Percentiles rank a stretch among this genome's conserved stretches.
Conservation (phyloP, 805 yeast genomes). For the Danielia oregonensis region DNA sequence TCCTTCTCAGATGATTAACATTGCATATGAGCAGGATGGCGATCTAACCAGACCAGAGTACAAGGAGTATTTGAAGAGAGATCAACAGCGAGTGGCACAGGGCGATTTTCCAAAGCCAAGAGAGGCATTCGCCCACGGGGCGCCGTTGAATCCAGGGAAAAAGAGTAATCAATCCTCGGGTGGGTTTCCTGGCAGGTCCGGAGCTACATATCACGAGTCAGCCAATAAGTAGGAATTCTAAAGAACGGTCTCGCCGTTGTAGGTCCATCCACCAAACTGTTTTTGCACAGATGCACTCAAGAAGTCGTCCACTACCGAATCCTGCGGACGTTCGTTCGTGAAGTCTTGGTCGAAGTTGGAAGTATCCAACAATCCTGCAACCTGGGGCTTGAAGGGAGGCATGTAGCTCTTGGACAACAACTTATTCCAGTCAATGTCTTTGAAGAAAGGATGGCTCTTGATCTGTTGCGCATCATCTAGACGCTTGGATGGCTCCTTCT, state of each 20-base stretch:
- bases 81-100: conserved; percentile 26
- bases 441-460: conserved; percentile 79
- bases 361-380: conserved; percentile 80
- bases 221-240: conserved; percentile 19
- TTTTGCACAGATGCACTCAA: conserved; percentile 93
- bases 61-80: conserved; percentile 28
- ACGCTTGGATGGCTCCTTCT: conserved; percentile 81
- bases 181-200: conserved; percentile 36
- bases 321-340: conserved; percentile 89
- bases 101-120: conserved; percentile 32
- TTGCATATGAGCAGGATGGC: conserved; percentile 32
- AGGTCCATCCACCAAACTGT: conserved; percentile 99
- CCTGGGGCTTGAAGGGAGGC: conserved; percentile 94
- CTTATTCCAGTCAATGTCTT: conserved; percentile 86
- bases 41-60: conserved; percentile 35
- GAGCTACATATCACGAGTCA: conserved; percentile 33
- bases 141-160: conserved; percentile 31
- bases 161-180: conserved; percentile 19
- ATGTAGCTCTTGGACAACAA: conserved; percentile 80
- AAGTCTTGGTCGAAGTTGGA: conserved; percentile 91
- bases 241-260: conserved; percentile 57
- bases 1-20: conserved; percentile 33
- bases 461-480: conserved; percentile 82
- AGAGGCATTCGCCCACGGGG: conserved; percentile 27
- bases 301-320: conserved; percentile 90